Conservation (phyloP, 169 alveolate genomes). For the Plasmodium coatneyi region DNA sequence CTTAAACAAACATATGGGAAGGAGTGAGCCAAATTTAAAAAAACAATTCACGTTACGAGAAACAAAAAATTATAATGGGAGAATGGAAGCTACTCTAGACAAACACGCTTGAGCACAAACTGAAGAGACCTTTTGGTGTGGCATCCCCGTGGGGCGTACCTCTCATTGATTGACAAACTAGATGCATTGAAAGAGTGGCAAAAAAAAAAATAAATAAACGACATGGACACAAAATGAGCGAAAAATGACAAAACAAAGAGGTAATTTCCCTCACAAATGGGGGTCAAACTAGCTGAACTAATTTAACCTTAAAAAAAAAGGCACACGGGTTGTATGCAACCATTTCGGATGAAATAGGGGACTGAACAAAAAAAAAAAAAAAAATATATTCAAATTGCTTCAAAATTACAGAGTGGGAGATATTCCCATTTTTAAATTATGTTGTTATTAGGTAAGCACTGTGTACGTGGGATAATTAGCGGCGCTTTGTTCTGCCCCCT, state of each 20-base stretch:
- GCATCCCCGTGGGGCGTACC: not conserved
- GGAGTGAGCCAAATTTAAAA: not conserved
- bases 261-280: not conserved
- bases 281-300: not conserved
- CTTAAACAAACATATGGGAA: not conserved
- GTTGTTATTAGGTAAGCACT: not conserved
- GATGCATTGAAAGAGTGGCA: not conserved
- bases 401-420: not conserved
- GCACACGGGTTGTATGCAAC: not conserved
- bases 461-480: not conserved
- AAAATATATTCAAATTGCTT: not conserved
- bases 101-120: not conserved
- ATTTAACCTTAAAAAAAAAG: not conserved
- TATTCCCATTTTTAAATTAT: not conserved
- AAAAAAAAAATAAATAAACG: not conserved
- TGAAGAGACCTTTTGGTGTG: not conserved
- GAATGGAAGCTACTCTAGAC: not conserved
- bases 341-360: not conserved
- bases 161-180: not conserved
- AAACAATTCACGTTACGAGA: not conserved
- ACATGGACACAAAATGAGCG: not conserved
- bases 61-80: not conserved
- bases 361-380: not conserved
- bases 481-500: not conserved
- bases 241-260: not conserved